Conservation (phyloP, 2,329 filamentous ascomycete species). For the Pseudocercospora cruenta region DNA sequence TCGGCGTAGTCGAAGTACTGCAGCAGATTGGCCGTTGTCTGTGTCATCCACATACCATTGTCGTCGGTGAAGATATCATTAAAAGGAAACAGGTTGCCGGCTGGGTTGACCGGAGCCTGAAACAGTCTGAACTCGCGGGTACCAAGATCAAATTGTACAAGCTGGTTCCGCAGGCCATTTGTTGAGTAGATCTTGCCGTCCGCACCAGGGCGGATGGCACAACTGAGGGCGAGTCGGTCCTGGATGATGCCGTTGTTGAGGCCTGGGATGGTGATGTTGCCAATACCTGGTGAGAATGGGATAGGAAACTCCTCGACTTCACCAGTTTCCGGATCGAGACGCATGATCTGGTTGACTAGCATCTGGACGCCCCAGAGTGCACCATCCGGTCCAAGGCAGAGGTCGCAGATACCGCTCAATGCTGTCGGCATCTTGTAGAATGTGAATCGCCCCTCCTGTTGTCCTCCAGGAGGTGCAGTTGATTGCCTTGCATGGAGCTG, state of each 20-base stretch:
- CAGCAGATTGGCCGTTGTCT: constrained; percentile 28
- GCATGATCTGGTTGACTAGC: constrained; percentile 16
- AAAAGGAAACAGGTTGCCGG: constrained; percentile 30
- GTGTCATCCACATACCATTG: constrained; percentile 32
- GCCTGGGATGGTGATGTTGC: constrained; percentile 18
- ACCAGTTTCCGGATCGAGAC: constrained; percentile 14
- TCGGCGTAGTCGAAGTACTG: constrained; percentile 14
- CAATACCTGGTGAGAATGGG: constrained; percentile 17
- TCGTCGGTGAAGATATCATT: constrained; percentile 31
- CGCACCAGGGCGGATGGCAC: constrained; percentile 18
- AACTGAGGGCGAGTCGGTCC: constrained; percentile 17
- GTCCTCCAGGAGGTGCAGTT: constrained; percentile 14
- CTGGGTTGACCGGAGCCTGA: constrained; percentile 27
- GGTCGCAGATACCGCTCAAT: constrained; percentile 16
- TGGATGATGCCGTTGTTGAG: constrained; percentile 18
- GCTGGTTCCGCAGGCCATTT: constrained; percentile 20
- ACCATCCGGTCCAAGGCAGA: constrained; percentile 18
- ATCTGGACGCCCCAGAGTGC: constrained; percentile 17
- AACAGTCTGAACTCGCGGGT: constrained; percentile 17
- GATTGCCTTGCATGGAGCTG: constrained; percentile 14
- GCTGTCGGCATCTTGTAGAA: constrained; percentile 8
- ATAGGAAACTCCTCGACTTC: constrained; percentile 18
- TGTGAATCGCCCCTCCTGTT: constrained; percentile 13
- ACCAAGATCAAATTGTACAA: constrained; percentile 19
- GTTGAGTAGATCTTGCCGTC: constrained; percentile 20